A percentile compares a stretch with the other conserved stretches of the same genome.
phyloP scores from a whole-genome alignment of 2,329 filamentous ascomycete genomes.

The Colletotrichum graminicola region DNA sequence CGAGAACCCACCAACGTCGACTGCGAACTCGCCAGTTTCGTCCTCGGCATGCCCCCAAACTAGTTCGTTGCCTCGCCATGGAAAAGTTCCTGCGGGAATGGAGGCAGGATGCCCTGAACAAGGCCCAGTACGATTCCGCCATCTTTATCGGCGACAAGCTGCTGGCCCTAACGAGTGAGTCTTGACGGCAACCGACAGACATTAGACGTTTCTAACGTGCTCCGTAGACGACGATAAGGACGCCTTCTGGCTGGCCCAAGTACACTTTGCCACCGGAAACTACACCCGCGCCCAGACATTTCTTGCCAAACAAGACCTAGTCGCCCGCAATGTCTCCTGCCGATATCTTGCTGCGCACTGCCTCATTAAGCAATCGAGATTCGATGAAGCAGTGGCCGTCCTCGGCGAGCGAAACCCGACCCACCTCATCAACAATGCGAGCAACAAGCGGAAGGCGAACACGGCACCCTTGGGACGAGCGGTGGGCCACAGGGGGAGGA shows the following conservation, averaged over 20 bases:
- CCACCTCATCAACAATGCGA: slow-evolving; percentile 79
- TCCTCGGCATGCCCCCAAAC: slow-evolving; percentile 29
- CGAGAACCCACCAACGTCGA: slow-evolving; percentile 1
- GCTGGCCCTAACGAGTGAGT: slow-evolving; percentile 88
- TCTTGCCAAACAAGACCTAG: slow-evolving; percentile 85
- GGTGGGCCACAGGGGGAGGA: slow-evolving; percentile 49
- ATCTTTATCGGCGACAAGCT: slow-evolving; percentile 98
- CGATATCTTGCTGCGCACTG: slow-evolving; percentile 95
- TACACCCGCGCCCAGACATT: slow-evolving; percentile 92
- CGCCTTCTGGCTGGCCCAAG: slow-evolving; percentile 97
- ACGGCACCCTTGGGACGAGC: slow-evolving; percentile 61
- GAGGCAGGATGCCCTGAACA: slow-evolving; percentile 95
- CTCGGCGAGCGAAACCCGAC: slow-evolving; percentile 95
- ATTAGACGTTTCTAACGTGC: slow-evolving; percentile 8
- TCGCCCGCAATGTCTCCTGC: slow-evolving; percentile 85
- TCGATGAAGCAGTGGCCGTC: slow-evolving; percentile 86
- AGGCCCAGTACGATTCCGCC: slow-evolving; percentile 95
- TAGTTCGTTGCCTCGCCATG: slow-evolving; percentile 65
- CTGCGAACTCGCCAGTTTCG: background rate
- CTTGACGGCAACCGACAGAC: background rate
- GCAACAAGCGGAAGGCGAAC: slow-evolving; percentile 77
- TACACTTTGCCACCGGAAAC: slow-evolving; percentile 95
- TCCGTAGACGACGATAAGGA: slow-evolving; percentile 87
- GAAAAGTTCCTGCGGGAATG: slow-evolving; percentile 93
- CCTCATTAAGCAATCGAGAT: slow-evolving; percentile 90